phyloP scores from a whole-genome alignment of 2,329 filamentous ascomycete genomes.

The Botrytis deweyae region DNA sequence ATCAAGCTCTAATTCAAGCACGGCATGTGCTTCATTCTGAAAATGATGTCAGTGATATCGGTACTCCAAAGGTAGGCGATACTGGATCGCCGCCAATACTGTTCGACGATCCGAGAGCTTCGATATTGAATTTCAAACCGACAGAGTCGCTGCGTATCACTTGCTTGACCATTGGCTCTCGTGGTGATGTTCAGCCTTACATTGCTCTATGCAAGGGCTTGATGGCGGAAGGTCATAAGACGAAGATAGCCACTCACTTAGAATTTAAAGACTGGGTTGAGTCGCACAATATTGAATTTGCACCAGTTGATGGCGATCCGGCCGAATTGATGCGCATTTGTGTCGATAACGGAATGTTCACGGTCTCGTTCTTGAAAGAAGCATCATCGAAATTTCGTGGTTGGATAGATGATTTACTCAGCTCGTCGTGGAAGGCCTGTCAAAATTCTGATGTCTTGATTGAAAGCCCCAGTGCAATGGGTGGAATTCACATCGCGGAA shows the following conservation, averaged over 20 bases:
- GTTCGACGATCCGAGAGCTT: slow-evolving; percentile 86
- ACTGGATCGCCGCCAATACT: slow-evolving; percentile 70
- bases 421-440: slow-evolving; percentile 79
- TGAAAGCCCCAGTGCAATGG: slow-evolving; percentile 95
- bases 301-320: slow-evolving; percentile 83
- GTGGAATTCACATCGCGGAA: slow-evolving; percentile 95
- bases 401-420: slow-evolving; percentile 90
- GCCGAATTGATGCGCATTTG: slow-evolving; percentile 94
- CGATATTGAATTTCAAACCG: slow-evolving; percentile 89
- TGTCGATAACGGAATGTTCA: slow-evolving; percentile 97
- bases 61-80: slow-evolving; percentile 49
- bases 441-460: slow-evolving; percentile 87
- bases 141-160: slow-evolving; percentile 76
- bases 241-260: slow-evolving; percentile 84
- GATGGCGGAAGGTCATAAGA: slow-evolving; percentile 79
- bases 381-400: slow-evolving; percentile 83
- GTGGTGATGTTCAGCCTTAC: slow-evolving; percentile 96
- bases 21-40: slow-evolving; percentile 54
- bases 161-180: slow-evolving; percentile 91
- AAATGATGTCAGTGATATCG: slow-evolving; percentile 52
- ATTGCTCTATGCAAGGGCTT: slow-evolving; percentile 93
- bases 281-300: slow-evolving; percentile 92
- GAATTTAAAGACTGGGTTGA: slow-evolving; percentile 90
- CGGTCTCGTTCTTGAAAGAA: slow-evolving; percentile 83
- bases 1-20: slow-evolving; percentile 76